Conservation (phyloP, 148 eudicot species). For the Simmondsia chinensis region DNA sequence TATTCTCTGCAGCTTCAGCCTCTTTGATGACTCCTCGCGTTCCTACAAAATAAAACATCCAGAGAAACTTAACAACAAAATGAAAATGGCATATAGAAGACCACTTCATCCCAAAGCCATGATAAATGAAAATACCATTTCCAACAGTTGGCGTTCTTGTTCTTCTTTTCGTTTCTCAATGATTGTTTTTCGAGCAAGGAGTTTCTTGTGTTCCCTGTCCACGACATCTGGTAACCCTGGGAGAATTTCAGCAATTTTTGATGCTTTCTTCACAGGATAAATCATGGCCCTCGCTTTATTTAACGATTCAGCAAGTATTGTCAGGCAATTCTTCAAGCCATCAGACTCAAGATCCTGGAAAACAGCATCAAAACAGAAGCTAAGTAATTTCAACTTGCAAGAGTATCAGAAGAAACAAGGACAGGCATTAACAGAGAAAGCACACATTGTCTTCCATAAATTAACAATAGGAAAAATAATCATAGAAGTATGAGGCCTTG, state of each 20-base stretch:
- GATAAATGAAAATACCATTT: conserved; percentile 55
- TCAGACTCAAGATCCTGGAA: conserved; percentile 75
- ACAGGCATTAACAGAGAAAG: too few species aligned
- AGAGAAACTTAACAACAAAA: too few species aligned
- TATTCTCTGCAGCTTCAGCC: conserved; percentile 50
- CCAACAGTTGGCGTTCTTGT: conserved; percentile 81
- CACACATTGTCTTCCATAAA: too few species aligned
- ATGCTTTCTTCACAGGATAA: conserved; percentile 36
- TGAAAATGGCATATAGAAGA: too few species aligned
- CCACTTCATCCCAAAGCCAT: too few species aligned
- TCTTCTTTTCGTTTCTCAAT: conserved; percentile 96
- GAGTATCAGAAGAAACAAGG: too few species aligned
- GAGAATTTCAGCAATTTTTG: conserved; percentile 53
- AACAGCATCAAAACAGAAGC: conserved; percentile 6
- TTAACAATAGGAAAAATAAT: too few species aligned
- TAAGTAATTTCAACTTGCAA: too few species aligned
- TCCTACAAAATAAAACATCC: conserved; percentile 45
- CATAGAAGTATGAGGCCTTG: too few species aligned
- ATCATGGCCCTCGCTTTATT: conserved; percentile 69
- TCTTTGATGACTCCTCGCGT: conserved; percentile 83
- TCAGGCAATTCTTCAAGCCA: conserved; percentile 51
- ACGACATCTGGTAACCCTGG: conserved; percentile 71
- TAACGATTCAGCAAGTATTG: conserved; percentile 58
- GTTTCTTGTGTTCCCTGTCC: conserved; percentile 82
- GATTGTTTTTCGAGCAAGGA: conserved; percentile 84